Percentiles rank a stretch among this genome's conserved stretches.
Conservation (phyloP, 371 early-diverging fungal species). For the Cokeromyces recurvatus region DNA sequence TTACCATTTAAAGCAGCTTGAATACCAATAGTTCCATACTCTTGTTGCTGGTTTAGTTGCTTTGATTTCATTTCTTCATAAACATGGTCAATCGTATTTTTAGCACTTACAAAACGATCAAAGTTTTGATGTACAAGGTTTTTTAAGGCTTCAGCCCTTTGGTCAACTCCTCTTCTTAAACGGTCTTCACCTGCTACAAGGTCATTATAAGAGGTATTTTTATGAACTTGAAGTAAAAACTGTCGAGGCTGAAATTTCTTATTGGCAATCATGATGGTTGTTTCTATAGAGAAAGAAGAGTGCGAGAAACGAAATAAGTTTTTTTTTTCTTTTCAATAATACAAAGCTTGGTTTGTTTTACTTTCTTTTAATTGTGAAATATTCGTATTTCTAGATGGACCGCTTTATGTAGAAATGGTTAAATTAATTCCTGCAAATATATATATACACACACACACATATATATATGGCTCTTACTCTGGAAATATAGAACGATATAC, state of each 20-base stretch:
- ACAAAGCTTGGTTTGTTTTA: slow-evolving; percentile 18
- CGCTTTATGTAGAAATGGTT: no score
- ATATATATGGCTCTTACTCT: slow-evolving; percentile 27
- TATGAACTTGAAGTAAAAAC: slow-evolving; percentile 83
- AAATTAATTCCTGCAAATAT: no score
- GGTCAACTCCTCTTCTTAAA: slow-evolving; percentile 69
- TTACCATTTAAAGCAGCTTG: slow-evolving; percentile 34
- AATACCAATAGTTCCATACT: slow-evolving; percentile 69
- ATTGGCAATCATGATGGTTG: slow-evolving; percentile 46
- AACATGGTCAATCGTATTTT: slow-evolving; percentile 90
- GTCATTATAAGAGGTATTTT: slow-evolving; percentile 76
- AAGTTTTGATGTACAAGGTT: slow-evolving; percentile 91
- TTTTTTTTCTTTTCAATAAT: not conserved
- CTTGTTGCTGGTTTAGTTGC: slow-evolving; percentile 71
- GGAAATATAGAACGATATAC: slow-evolving; percentile 39
- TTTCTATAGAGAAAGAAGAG: slow-evolving; percentile 33
- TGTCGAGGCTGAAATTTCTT: slow-evolving; percentile 76
- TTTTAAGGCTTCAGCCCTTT: slow-evolving; percentile 82
- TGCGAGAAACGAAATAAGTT: no score
- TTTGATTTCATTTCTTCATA: slow-evolving; percentile 87
- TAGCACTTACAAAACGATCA: slow-evolving; percentile 94
- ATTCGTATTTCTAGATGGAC: slow-evolving; percentile 28
- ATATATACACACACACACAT: no score
- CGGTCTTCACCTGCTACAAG: slow-evolving; percentile 69
- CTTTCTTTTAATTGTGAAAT: slow-evolving; percentile 43